Evolutionary conservation across 805 yeast species (phyloP).

Genomic region (Candida glaebosa): DNA sequence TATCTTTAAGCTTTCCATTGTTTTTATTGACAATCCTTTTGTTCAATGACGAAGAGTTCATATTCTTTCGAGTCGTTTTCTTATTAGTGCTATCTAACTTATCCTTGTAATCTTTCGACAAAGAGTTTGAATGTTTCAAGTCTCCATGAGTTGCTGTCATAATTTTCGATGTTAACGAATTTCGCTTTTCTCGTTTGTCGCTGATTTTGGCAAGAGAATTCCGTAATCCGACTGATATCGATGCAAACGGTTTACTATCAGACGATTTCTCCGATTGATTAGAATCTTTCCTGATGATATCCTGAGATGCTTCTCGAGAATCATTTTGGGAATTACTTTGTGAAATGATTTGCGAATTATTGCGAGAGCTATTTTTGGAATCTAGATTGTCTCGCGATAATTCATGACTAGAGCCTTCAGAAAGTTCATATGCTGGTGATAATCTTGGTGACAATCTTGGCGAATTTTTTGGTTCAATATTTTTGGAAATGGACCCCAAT

Average conservation of each 20-base stretch:
- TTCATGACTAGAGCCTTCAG: too few species aligned
- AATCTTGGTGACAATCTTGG: not conserved
- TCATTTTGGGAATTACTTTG: too few species aligned
- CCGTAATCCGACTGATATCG: not conserved
- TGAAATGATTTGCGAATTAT: too few species aligned
- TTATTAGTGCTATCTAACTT: not conserved
- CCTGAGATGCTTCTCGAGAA: not conserved
- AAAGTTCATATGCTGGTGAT: too few species aligned
- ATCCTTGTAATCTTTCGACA: slow-evolving; percentile 4
- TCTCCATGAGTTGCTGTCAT: slow-evolving; percentile 4
- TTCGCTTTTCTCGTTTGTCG: not conserved
- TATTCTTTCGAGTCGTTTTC: slow-evolving; percentile 2
- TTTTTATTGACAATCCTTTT: slow-evolving; percentile 2
- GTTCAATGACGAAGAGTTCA: not conserved
- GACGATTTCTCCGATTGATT: not conserved
- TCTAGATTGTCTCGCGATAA: too few species aligned
- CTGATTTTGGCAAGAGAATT: not conserved
- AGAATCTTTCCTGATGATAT: not conserved
- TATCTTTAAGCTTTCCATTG: not conserved
- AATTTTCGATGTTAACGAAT: not conserved
- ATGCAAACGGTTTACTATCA: not conserved
- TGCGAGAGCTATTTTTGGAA: too few species aligned
- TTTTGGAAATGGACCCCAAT: too few species aligned
- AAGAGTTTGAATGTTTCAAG: slow-evolving; percentile 1
- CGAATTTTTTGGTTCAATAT: too few species aligned